Base-by-base conservation (phyloP, 352 stramenopile species). In the Pythium volutum region DNA sequence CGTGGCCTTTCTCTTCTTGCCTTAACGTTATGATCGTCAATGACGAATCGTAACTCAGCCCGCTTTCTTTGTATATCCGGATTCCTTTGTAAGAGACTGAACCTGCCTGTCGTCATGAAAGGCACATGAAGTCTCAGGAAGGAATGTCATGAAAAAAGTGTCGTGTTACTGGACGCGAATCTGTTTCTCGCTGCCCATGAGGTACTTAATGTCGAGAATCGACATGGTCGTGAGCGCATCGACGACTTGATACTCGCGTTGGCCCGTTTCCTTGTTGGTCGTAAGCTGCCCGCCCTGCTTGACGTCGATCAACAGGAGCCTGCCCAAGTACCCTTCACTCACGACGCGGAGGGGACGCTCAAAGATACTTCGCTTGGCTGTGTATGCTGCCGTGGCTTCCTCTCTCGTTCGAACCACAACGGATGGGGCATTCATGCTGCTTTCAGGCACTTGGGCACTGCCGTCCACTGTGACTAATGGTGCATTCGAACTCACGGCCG, bases 181-280 rank as follows among this genome's bases (percentile, higher is more conserved):
- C n/a, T 53, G 53, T n/a, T 61, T 61, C 20, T 50, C 54, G 1
- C 70, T 72, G 26, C 67, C 67, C 18, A 87, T 57, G 26, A 87
- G 66, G 41, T 67, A 67, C 34, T 87, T 87, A 48, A 87, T 82
- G 48, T 83, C 75, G 14, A 83, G 18, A 31, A 87, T 83, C 33
- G 54, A 72, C 52, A 79, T 80, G 0, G 53, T 64, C 43, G 77
- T 73, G 9, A 87, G 74, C n/a, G 74, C 75, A 26, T 87, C 77
- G 12, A 60, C 52, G 7, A 77, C 72, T 1, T 66, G 39, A 53
- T 73, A 84, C 52, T 85, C 67, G 36, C 69, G 54, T 34, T 76
- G 51, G 25, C 56, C 54, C 4, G 67, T 73, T 14, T 64, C 59
- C 29, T 60, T 42, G 38, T 73, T 74, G 34, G 69, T 76, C 29